Evolutionary conservation across 345 rosid species (phyloP), one percentile per base, ranked within the genome.

Genomic region (Salix suchowensis): DNA sequence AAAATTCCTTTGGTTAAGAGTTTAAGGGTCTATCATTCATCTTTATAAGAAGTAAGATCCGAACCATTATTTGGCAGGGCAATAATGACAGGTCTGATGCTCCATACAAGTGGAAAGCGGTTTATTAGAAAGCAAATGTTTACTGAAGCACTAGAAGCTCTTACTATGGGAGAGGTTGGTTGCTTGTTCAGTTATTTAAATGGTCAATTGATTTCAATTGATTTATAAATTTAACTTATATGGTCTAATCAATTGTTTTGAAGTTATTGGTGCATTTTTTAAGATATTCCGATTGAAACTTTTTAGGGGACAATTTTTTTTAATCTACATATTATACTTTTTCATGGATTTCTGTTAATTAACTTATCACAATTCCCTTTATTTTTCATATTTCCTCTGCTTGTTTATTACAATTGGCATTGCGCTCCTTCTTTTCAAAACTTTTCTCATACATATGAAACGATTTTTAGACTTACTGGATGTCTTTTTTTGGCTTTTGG

Each of bases 31-130:
- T 24, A 24, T 24, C 24, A 24, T 24, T 24, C 24, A 24, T 24
- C 24, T 24, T 24, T 24, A 24, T 24, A 24, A 24, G 24, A 24
- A 24, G 24, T 24, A 24, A 24, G 24, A 24, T 24, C 24, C 24
- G 24, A 24, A 78, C 39, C 65, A 19, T 26, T 36, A 34, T 76
- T 83, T 70, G 68, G 78, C 82, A 93, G 99, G 83, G 96, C 96
- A 10, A 86, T 88, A 70, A 91, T 93, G 98, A 93, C 89, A 92
- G 99, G 97, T 68, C 86, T 96, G 85, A 90, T 93, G 93, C 90
- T 96, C 75, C 97, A 96, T 72, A 83, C 93, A 23, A 91, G 87
- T 79, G 98, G 86, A 24, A 95, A 95, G 82, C 86, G 83, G 42
- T 78, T 93, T 52, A 86, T 96, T 11, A 85, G 65, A 77, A 88